Evolutionary conservation across 225 moss, liverwort and hornwort genomes (phyloP).

Genomic region (Pseudoscleropodium purum): DNA sequence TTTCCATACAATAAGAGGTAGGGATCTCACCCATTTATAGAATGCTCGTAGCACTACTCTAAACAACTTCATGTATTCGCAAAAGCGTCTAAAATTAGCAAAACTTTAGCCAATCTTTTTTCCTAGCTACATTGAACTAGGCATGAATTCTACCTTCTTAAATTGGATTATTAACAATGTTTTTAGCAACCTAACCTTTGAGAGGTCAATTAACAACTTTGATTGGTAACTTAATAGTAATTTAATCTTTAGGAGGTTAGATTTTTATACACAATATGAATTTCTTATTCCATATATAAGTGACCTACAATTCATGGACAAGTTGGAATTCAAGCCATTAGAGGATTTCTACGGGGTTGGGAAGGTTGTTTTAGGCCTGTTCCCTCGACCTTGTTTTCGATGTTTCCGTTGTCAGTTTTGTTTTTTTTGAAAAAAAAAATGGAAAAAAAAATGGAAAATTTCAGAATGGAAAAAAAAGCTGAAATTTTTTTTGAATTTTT

Average conservation of each 20-base stretch:
- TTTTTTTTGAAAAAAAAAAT: too few relatives aligned
- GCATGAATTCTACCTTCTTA: not conserved
- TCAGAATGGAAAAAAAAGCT: too few relatives aligned
- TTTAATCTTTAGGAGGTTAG: not conserved
- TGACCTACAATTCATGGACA: not conserved
- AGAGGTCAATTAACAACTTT: accelerated
- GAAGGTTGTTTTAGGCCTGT: too few relatives aligned
- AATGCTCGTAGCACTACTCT: not conserved
- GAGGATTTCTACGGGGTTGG: too few relatives aligned
- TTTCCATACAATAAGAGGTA: not conserved
- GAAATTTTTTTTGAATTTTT: too few relatives aligned
- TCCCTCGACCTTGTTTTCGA: too few relatives aligned
- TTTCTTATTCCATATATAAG: not conserved
- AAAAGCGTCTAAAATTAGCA: not conserved
- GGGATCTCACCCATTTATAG: accelerated
- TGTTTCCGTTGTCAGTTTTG: too few relatives aligned
- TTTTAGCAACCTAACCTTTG: not conserved
- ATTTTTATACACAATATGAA: not conserved
- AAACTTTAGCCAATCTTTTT: not conserved
- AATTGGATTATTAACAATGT: not conserved
- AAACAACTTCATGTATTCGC: not conserved
- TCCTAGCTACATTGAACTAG: not conserved
- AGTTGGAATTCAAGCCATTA: not conserved
- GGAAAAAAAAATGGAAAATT: too few relatives aligned
- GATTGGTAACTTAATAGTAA: not conserved